phyloP scores from a whole-genome alignment of 2,329 filamentous ascomycete genomes.

The Lachnellula hyalina region DNA sequence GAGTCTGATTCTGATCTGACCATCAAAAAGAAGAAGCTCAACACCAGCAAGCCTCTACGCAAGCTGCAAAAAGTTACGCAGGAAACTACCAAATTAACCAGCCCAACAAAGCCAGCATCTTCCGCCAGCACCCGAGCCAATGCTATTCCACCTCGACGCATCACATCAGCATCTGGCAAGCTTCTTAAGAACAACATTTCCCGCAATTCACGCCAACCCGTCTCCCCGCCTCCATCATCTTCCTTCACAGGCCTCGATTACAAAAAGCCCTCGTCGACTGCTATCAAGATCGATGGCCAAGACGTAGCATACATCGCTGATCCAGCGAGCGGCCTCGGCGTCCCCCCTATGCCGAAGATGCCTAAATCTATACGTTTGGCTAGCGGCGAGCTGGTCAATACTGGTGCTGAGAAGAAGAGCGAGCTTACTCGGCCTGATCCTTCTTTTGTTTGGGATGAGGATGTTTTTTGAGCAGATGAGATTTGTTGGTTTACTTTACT shows the following conservation, averaged over 20 bases:
- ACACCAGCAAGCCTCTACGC: slow-evolving; percentile 4
- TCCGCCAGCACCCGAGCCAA: background rate
- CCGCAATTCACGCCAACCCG: slow-evolving; percentile 12
- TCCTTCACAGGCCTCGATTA: slow-evolving; percentile 13
- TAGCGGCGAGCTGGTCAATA: slow-evolving; percentile 21
- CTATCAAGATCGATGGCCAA: slow-evolving; percentile 1
- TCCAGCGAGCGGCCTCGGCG: background rate
- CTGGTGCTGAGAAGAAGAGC: slow-evolving; percentile 1
- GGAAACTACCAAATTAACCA: background rate
- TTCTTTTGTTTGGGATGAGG: slow-evolving; percentile 39
- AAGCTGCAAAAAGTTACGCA: slow-evolving; percentile 17
- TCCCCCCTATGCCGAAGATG: slow-evolving; percentile 21
- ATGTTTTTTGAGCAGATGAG: slow-evolving; percentile 33
- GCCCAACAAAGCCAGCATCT: background rate
- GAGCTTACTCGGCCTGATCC: slow-evolving; percentile 12
- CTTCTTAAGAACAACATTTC: slow-evolving; percentile 3
- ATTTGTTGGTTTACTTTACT: background rate
- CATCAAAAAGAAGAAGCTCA: slow-evolving; percentile 11
- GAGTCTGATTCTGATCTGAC: slow-evolving; percentile 16
- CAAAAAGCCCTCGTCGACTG: slow-evolving; percentile 9
- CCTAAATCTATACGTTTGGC: slow-evolving; percentile 21
- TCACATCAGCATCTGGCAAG: background rate
- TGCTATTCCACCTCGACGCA: background rate
- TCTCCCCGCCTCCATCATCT: slow-evolving; percentile 16
- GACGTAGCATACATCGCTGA: slow-evolving; percentile 17